These are phyloP conservation scores for Apiospora sp. DNA, from an alignment of 2,329 filamentous ascomycete species.

Conservation along the genomic window DNA sequence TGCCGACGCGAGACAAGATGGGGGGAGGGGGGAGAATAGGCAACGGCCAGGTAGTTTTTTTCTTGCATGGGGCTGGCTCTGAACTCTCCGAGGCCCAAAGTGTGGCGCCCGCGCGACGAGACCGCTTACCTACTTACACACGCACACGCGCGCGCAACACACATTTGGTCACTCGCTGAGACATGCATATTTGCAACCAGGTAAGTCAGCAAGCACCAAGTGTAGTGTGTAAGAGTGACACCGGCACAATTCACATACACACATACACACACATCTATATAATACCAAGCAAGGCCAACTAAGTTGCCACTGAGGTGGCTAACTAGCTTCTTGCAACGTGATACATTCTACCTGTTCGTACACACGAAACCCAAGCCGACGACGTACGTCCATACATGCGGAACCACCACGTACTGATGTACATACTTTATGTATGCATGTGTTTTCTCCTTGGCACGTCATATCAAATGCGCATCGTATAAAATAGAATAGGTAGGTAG, in stretches of 20 bases:
- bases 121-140: constrained; percentile 5
- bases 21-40: neutral
- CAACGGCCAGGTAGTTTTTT: neutral
- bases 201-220: constrained; percentile 1
- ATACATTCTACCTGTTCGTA: neutral
- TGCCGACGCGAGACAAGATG: neutral
- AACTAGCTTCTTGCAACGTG: constrained; percentile 4
- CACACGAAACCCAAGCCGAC: neutral
- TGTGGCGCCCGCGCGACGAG: neutral
- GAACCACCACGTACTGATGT: constrained; percentile 10
- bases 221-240: neutral
- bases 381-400: constrained; percentile 22
- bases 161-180: constrained; percentile 21
- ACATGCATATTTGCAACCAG: constrained; percentile 24
- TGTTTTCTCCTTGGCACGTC: neutral
- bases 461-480: constrained; percentile 3
- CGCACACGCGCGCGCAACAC: constrained; percentile 12
- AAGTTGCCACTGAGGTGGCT: neutral
- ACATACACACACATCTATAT: constrained; percentile 3
- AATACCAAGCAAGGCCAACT: neutral
- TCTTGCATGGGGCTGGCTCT: neutral
- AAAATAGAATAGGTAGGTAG: neutral
- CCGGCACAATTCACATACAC: constrained; percentile 22
- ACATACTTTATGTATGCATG: neutral
- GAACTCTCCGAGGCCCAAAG: constrained; percentile 8